These are phyloP conservation scores for Volvox carteri DNA, from an alignment of 163 green algal species.

Conservation along the genomic window DNA sequence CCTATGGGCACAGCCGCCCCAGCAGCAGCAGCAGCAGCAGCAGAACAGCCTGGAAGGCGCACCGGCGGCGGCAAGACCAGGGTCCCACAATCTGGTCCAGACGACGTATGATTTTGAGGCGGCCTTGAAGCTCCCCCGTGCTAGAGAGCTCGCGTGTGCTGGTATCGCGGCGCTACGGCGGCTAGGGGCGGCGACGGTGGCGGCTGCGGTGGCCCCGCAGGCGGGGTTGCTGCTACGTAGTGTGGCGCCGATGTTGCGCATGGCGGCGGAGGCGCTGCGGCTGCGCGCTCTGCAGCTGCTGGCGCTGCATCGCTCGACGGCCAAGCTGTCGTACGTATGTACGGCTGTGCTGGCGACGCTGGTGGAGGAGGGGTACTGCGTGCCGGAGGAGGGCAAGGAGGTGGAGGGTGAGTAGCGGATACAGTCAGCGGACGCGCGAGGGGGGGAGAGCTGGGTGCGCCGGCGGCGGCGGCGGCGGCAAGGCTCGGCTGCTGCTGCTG, in stretches of 20 bases:
- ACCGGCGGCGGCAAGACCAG: neutral
- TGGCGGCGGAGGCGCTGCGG: conserved; percentile 78
- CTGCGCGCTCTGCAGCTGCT: conserved; percentile 67
- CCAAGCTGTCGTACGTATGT: conserved; percentile 92
- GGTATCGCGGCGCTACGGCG: neutral
- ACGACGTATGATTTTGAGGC: conserved; percentile 39
- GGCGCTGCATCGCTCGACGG: conserved; percentile 75
- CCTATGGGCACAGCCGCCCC: conserved; percentile 79
- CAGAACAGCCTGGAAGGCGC: neutral
- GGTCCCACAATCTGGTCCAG: neutral
- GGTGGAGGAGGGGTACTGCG: conserved; percentile 94
- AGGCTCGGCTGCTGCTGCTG: too few species aligned
- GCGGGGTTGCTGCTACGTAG: neutral
- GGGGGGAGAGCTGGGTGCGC: too few species aligned
- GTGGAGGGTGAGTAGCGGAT: conserved; percentile 53
- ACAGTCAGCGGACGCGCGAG: too few species aligned
- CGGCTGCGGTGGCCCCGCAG: neutral
- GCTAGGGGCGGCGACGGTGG: neutral
- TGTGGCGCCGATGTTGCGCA: conserved; percentile 74
- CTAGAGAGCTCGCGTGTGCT: conserved; percentile 1
- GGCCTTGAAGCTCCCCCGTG: conserved; percentile 7
- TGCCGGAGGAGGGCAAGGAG: conserved; percentile 63
- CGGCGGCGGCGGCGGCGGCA: too few species aligned
- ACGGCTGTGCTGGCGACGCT: conserved; percentile 86
- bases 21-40: conserved; percentile 8